A percentile compares a stretch with the other conserved stretches of the same genome.
Conservation (phyloP, 495 filamentous ascomycete species). For the Lasiosphaeris hirsuta region DNA sequence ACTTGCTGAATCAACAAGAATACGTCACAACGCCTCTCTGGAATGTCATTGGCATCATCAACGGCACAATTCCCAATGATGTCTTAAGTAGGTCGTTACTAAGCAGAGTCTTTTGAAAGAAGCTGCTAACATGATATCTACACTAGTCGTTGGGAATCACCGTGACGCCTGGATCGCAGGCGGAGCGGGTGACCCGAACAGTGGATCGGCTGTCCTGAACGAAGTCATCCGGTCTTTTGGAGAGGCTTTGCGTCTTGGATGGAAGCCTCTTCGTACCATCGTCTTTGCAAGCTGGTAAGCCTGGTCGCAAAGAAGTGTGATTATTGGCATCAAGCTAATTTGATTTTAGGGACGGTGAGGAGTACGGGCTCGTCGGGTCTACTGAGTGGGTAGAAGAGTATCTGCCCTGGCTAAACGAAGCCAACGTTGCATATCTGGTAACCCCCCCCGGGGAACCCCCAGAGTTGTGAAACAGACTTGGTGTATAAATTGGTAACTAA, state of each 20-base stretch:
- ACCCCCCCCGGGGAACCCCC: background rate
- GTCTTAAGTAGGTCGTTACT: slow-evolving; percentile 44
- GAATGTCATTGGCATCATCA: slow-evolving; percentile 94
- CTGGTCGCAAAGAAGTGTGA: too few relatives aligned
- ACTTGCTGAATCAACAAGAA: slow-evolving; percentile 83
- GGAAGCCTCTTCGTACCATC: slow-evolving; percentile 87
- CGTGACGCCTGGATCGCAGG: slow-evolving; percentile 92
- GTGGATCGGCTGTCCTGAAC: slow-evolving; percentile 83
- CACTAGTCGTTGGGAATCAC: slow-evolving; percentile 80
- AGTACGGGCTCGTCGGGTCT: slow-evolving; percentile 88
- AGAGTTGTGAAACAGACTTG: background rate
- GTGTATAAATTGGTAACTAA: too few relatives aligned
- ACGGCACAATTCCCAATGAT: slow-evolving; percentile 77
- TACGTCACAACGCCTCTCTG: slow-evolving; percentile 87
- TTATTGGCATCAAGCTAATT: too few relatives aligned
- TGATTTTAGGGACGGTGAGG: slow-evolving; percentile 66
- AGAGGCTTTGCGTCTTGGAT: slow-evolving; percentile 70
- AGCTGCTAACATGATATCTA: background rate
- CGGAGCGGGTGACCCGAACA: slow-evolving; percentile 83
- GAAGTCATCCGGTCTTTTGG: slow-evolving; percentile 84
- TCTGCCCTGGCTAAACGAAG: slow-evolving; percentile 72
- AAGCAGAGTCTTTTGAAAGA: background rate
- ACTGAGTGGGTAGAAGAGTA: slow-evolving; percentile 97
- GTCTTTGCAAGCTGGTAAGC: slow-evolving; percentile 75
- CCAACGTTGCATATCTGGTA: slow-evolving; percentile 76